Base-by-base conservation (phyloP, 1,284 basidiomycete genomes). In the Cutaneotrichosporon cavernicola region DNA sequence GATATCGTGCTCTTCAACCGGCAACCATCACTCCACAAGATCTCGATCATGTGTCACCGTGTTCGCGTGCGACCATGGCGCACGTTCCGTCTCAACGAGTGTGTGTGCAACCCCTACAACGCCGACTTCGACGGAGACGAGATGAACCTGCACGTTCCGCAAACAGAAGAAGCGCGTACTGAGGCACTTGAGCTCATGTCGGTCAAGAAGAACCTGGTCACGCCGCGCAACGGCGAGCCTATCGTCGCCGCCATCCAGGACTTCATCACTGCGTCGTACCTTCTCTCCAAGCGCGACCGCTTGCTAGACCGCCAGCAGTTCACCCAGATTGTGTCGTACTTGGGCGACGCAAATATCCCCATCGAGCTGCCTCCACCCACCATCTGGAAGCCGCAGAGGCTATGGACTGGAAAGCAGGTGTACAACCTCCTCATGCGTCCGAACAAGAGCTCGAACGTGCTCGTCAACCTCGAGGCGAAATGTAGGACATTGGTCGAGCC, bases 81-180 rank as follows among this genome's bases (percentile, higher is more conserved):
- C 70, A 94, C 97, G 1, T 97, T 99, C 83, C 87, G 97, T 56
- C 83, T 99, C 64, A 99, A 99, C 78, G 97, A 99, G 80, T 99
- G 97, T 86, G 97, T 97, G 10, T 99, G 97, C 81, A 96, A 93
- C 60, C 97, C 97, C 2, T 99, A 99, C 83, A 98, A 98, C 76
- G 97, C 97, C 61, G 97, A 99, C 83, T 99, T 99, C 74, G 97
- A 99, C 77, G 97, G 97, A 69, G 97, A 99, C 79, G 97, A 99
- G 81, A 99, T 99, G 97, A 99, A 99, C 81, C 84, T 99, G 74
- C 95, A 99, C 80, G 92, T 99, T 2, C 97, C 97, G 0, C 97
- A 99, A 80, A 99, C 97, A 0, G 97, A 99, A 80, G 97, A 99
- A 82, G 95, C 97, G 1, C 86, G 97, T 59, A 97, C 96, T 4